Evolutionary conservation across 2,329 filamentous ascomycete species (phyloP).

Genomic region (Celoporthe dispersa): DNA sequence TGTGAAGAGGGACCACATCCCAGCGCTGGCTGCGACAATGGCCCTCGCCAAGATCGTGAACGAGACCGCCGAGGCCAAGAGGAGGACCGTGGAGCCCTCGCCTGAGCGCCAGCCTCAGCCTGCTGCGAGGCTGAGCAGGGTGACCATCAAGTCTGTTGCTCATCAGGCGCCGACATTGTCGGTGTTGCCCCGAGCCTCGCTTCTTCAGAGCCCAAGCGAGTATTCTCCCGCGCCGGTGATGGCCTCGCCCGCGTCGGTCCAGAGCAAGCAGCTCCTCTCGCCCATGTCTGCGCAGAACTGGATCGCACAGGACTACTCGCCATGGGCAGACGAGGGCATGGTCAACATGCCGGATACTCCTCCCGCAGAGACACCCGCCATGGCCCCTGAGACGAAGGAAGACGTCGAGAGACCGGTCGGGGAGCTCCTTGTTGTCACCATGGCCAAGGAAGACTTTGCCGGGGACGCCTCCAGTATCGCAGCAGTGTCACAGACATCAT

Average conservation of each 20-base stretch:
- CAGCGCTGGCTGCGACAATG: slow-evolving; percentile 9
- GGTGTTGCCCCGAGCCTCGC: not conserved
- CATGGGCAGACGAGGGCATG: not conserved
- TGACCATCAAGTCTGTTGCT: not conserved
- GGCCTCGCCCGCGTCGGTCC: not conserved
- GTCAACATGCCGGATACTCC: slow-evolving; percentile 5
- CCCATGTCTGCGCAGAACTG: slow-evolving; percentile 6
- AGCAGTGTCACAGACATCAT: not conserved
- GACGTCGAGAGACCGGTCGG: not conserved
- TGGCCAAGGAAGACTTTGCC: not conserved
- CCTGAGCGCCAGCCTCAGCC: slow-evolving; percentile 9
- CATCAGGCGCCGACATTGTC: no score
- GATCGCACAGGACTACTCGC: not conserved
- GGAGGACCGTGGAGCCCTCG: not conserved
- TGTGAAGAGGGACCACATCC: not conserved
- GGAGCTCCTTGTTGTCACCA: not conserved
- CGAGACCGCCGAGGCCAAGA: not conserved
- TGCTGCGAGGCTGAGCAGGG: not conserved
- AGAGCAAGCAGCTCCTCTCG: slow-evolving; percentile 3
- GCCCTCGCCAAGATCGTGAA: not conserved
- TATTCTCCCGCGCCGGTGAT: not conserved
- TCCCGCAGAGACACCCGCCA: not conserved
- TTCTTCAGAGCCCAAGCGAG: slow-evolving; percentile 2
- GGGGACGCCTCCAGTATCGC: slow-evolving; percentile 2
- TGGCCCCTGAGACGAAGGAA: not conserved